These are phyloP conservation scores for Tausonia pullulans DNA, from an alignment of 1,284 basidiomycete genomes.

Conservation along the genomic window DNA sequence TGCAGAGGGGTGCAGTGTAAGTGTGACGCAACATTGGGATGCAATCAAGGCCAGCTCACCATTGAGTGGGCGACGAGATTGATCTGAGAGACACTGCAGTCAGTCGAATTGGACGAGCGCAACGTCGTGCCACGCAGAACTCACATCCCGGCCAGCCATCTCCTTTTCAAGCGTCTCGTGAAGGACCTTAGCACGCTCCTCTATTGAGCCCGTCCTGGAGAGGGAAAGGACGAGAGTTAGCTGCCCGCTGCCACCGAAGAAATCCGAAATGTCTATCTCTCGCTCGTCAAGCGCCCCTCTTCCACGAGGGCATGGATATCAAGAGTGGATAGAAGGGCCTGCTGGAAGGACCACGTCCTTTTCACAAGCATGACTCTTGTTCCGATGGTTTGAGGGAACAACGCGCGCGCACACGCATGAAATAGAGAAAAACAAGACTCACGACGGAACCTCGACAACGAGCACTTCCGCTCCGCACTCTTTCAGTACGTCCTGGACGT, in stretches of 20 bases:
- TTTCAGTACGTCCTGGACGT: slow-evolving; percentile 70
- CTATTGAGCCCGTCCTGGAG: slow-evolving; percentile 76
- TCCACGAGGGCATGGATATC: no score
- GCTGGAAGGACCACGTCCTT: no score
- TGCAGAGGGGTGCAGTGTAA: slow-evolving; percentile 5
- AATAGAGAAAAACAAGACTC: slow-evolving; percentile 26
- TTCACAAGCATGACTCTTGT: no score
- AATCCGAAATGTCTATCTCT: no score
- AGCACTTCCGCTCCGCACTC: slow-evolving; percentile 83
- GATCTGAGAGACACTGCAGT: slow-evolving; percentile 32
- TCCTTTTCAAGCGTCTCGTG: slow-evolving; percentile 60
- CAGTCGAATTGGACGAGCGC: not conserved
- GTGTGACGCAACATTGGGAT: not conserved
- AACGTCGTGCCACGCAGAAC: not conserved
- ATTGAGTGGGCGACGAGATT: slow-evolving; percentile 97
- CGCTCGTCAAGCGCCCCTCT: no score
- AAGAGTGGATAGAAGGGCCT: no score
- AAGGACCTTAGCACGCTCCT: slow-evolving; percentile 67
- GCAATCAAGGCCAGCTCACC: slow-evolving; percentile 35
- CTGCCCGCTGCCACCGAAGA: no score
- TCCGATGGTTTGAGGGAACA: no score
- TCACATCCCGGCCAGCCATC: slow-evolving; percentile 49
- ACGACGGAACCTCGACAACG: slow-evolving; percentile 91
- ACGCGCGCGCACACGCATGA: no score
- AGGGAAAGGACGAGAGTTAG: not conserved